Conservation (phyloP, 352 stramenopile genomes). For the Globisporangium irregulare region DNA sequence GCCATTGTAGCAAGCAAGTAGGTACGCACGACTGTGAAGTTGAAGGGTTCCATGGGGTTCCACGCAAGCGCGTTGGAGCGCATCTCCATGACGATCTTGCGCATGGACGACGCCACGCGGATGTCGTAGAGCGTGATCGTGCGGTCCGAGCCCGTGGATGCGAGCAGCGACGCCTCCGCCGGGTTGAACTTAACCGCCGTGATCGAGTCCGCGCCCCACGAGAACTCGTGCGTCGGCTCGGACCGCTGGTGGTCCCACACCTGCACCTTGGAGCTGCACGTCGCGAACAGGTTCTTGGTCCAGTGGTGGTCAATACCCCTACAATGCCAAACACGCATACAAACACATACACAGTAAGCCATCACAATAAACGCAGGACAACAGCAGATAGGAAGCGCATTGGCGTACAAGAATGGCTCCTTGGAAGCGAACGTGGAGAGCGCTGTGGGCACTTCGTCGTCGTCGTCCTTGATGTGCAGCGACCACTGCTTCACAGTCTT, state of each 20-base stretch:
- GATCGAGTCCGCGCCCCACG: slow-evolving; percentile 95
- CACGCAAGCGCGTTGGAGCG: slow-evolving; percentile 97
- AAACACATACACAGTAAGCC: slow-evolving; percentile 2
- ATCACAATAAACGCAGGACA: background rate
- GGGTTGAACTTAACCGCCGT: slow-evolving; percentile 95
- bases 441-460: slow-evolving; percentile 66
- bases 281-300: slow-evolving; percentile 91
- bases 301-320: slow-evolving; percentile 98
- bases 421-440: slow-evolving; percentile 80
- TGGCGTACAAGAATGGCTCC: slow-evolving; percentile 75
- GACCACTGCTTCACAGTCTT: slow-evolving; percentile 94
- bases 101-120: slow-evolving; percentile 89
- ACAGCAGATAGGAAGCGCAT: background rate
- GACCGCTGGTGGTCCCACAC: slow-evolving; percentile 95
- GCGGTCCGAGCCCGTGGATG: slow-evolving; percentile 93
- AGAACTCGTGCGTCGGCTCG: slow-evolving; percentile 91
- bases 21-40: slow-evolving; percentile 93
- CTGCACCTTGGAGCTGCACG: slow-evolving; percentile 92
- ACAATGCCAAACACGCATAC: slow-evolving; percentile 36
- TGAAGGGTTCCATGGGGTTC: slow-evolving; percentile 99
- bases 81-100: slow-evolving; percentile 97
- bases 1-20: background rate
- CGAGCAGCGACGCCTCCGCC: slow-evolving; percentile 93
- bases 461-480: slow-evolving; percentile 63
- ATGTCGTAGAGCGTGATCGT: slow-evolving; percentile 94